Base-by-base conservation (phyloP, 2,329 filamentous ascomycete genomes). In the Neofusicoccum parvum region DNA sequence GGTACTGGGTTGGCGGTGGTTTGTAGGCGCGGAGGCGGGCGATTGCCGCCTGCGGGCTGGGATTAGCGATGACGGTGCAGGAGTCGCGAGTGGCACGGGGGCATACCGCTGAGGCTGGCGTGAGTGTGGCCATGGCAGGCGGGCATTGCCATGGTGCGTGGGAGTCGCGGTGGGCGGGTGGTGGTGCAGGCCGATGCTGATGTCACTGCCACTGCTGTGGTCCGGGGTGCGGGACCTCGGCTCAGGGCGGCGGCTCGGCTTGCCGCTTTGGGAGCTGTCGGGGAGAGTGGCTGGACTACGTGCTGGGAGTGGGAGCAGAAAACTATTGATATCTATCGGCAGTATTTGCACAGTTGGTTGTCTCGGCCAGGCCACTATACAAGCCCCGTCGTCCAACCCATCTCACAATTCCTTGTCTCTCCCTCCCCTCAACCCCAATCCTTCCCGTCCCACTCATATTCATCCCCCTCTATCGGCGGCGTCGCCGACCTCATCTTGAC, bases 1-100 rank as follows among this genome's bases (percentile, higher is more conserved):
- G 78, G 77, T 86, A 89, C 68, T 80, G 81, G 6, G 86, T 87
- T 9, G 84, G 81, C 46, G 85, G 86, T n/a, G 86, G 80, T 14
- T 78, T 75, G 71, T 87, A 89, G 41, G 79, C 74, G 70, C 85
- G 81, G 32, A 89, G 78, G 64, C 86, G 83, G 48, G 83, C 79
- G 71, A 89, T 80, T 45, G 86, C 87, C 43, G 65, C 65, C 65
- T 66, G 37, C 20, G 14, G 17, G 36, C 7, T 27, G 32, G 12
- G 10, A 6, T 10, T 17, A 2, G 41, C 5, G 12, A 45, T 3
- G 2, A 37, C 10, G 12, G 45, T 37, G 3, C 37, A 36, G 46
- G 34, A 11, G 3, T 37, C 11, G 14, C 36, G 46, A 17, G n/a
- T 27, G 34, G 45, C 3, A 0, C 17, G n/a, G 32, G 27, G 12